These are phyloP conservation scores for Escovopsis sp. DNA, from an alignment of 2,329 filamentous ascomycete species.

Conservation along the genomic window DNA sequence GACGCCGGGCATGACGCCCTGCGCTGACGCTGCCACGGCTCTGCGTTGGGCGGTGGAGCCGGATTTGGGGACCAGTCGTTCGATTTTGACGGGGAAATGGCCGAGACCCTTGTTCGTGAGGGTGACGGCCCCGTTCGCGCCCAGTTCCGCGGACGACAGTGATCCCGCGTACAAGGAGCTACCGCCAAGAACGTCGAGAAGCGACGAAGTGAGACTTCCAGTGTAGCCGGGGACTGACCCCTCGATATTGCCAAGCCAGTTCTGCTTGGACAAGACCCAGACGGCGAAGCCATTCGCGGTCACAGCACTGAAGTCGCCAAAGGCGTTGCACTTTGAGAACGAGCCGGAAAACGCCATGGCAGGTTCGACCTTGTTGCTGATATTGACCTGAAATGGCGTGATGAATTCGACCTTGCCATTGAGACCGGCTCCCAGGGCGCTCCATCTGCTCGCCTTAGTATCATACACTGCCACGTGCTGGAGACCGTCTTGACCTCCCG, in stretches of 20 bases:
- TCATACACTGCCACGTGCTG: constrained; percentile 68
- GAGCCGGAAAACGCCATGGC: constrained; percentile 68
- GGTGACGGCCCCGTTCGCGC: constrained; percentile 57
- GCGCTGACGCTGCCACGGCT: constrained; percentile 22
- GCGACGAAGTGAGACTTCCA: constrained; percentile 56
- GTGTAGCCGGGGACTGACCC: constrained; percentile 49
- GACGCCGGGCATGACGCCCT: constrained; percentile 47
- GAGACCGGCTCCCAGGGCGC: constrained; percentile 68
- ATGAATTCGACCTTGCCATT: constrained; percentile 63
- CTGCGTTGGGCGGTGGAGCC: constrained; percentile 29
- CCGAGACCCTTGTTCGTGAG: constrained; percentile 41
- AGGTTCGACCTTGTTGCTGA: constrained; percentile 53
- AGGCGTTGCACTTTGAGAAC: constrained; percentile 59
- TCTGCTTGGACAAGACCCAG: constrained; percentile 73
- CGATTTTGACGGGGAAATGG: constrained; percentile 42
- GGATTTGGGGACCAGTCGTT: constrained; percentile 15
- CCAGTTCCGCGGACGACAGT: constrained; percentile 59
- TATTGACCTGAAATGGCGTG: constrained; percentile 64
- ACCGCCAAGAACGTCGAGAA: constrained; percentile 48
- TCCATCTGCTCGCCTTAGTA: constrained; percentile 54
- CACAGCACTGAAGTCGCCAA: constrained; percentile 45
- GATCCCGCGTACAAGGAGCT: constrained; percentile 70
- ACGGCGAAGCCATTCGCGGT: constrained; percentile 65
- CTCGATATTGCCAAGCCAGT: constrained; percentile 76
- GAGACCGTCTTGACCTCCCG: constrained; percentile 47